These are phyloP conservation scores for Neopestalotiopsis sp. DNA, from an alignment of 2,329 filamentous ascomycete genomes.

Conservation along the genomic window DNA sequence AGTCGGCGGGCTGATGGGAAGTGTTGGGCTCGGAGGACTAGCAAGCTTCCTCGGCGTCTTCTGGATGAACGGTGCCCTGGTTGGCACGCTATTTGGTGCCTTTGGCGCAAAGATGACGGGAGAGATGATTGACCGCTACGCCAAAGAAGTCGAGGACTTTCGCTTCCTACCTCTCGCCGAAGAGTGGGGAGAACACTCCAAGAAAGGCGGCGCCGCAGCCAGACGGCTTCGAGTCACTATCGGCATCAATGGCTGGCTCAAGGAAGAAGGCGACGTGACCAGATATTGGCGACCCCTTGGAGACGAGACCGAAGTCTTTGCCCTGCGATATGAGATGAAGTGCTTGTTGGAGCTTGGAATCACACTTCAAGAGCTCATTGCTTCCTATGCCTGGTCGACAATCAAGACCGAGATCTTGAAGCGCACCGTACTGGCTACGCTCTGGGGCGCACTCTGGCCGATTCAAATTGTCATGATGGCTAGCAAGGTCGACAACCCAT, in stretches of 20 bases:
- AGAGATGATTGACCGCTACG: conserved; percentile 86
- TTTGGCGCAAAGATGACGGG: conserved; percentile 83
- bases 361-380: conserved; percentile 73
- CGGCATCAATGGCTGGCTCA: conserved; percentile 87
- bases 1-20: conserved; percentile 83
- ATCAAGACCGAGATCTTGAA: conserved; percentile 78
- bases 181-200: conserved; percentile 41
- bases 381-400: conserved; percentile 75
- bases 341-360: conserved; percentile 78
- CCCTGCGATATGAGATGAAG: conserved; percentile 81
- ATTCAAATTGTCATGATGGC: conserved; percentile 70
- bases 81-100: conserved; percentile 87
- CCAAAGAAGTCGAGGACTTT: conserved; percentile 83
- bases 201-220: conserved; percentile 33
- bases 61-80: conserved; percentile 83
- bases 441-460: conserved; percentile 74
- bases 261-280: conserved; percentile 73
- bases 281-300: conserved; percentile 80
- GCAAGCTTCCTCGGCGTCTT: conserved; percentile 86
- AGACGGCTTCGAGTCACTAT: conserved; percentile 78
- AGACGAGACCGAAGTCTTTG: conserved; percentile 78
- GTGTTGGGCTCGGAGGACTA: conserved; percentile 82
- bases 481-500: conserved; percentile 79
- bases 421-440: conserved; percentile 69
- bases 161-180: conserved; percentile 75